Conservation (phyloP, 768 basidiomycete genomes). For the Bullera alba region DNA sequence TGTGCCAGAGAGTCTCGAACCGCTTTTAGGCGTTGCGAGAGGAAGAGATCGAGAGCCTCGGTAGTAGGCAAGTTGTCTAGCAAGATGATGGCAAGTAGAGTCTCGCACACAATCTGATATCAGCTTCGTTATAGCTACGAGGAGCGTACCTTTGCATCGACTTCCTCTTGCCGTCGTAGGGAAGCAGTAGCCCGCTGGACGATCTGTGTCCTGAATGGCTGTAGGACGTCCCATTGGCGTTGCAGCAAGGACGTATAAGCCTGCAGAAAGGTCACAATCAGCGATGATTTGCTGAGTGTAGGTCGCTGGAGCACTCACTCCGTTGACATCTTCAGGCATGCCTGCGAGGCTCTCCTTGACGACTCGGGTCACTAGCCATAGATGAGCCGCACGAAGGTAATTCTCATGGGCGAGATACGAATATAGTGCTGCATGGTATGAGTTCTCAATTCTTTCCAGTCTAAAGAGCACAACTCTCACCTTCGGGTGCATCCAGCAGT, state of each 20-base stretch:
- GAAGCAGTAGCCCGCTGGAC: slow-evolving; percentile 76
- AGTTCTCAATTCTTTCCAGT: neutral
- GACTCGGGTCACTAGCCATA: slow-evolving; percentile 77
- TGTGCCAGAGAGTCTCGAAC: slow-evolving; percentile 31
- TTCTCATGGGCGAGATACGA: slow-evolving; percentile 70
- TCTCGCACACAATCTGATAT: slow-evolving; percentile 64
- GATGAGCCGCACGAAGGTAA: slow-evolving; percentile 76
- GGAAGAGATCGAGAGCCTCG: slow-evolving; percentile 64
- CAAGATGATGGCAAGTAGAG: slow-evolving; percentile 75
- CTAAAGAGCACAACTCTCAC: slow-evolving; percentile 37
- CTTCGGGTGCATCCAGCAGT: slow-evolving; percentile 84
- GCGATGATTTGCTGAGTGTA: slow-evolving; percentile 42
- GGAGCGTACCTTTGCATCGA: slow-evolving; percentile 44
- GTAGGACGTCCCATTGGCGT: slow-evolving; percentile 86
- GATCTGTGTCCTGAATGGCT: slow-evolving; percentile 80
- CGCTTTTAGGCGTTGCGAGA: slow-evolving; percentile 54
- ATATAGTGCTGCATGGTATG: slow-evolving; percentile 54
- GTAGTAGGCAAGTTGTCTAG: slow-evolving; percentile 74
- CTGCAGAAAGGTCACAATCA: slow-evolving; percentile 55
- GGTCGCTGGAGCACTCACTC: slow-evolving; percentile 52
- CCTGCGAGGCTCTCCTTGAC: slow-evolving; percentile 67
- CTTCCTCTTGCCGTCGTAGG: slow-evolving; percentile 58
- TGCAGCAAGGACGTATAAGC: slow-evolving; percentile 80
- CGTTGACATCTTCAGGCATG: slow-evolving; percentile 61
- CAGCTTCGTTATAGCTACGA: slow-evolving; percentile 26